Percentiles rank a stretch among this genome's conserved stretches.
phyloP scores from a whole-genome alignment of 2,329 filamentous ascomycete genomes.

The Aspergillus latus region DNA sequence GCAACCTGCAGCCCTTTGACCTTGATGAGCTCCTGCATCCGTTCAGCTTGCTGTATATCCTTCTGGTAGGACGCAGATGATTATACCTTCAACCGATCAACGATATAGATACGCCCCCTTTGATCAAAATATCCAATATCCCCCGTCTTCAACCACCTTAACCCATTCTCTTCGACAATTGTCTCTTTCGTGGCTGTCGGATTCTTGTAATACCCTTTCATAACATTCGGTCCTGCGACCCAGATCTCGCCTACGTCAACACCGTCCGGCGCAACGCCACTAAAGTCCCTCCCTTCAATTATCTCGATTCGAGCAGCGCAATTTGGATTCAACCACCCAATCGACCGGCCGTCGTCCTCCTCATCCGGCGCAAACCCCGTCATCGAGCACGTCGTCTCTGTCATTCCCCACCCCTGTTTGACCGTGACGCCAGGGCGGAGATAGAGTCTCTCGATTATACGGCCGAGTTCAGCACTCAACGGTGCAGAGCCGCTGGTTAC shows the following conservation, averaged over 20 bases:
- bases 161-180: slow-evolving; percentile 3
- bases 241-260: slow-evolving; percentile 6
- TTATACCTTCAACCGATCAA: slow-evolving; percentile 11
- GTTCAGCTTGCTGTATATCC: not conserved
- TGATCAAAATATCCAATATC: slow-evolving; percentile 14
- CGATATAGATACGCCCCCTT: slow-evolving; percentile 8
- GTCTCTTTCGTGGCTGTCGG: slow-evolving; percentile 3
- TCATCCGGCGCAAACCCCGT: slow-evolving; percentile 8
- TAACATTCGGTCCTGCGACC: slow-evolving; percentile 13
- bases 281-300: slow-evolving; percentile 6
- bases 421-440: slow-evolving; percentile 5
- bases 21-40: slow-evolving; percentile 13
- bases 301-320: slow-evolving; percentile 3
- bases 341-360: slow-evolving; percentile 5
- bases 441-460: slow-evolving; percentile 1
- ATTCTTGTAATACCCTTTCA: slow-evolving; percentile 12
- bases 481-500: slow-evolving; percentile 10
- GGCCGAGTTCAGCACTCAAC: slow-evolving; percentile 6
- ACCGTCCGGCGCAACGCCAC: not conserved
- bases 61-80: no score
- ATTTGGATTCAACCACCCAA: slow-evolving; percentile 12
- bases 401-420: slow-evolving; percentile 14
- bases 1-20: slow-evolving; percentile 15
- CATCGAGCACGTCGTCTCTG: slow-evolving; percentile 11
- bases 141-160: slow-evolving; percentile 10